phyloP scores from a whole-genome alignment of 2,329 filamentous ascomycete genomes.

The Ceratocystis papillata region DNA sequence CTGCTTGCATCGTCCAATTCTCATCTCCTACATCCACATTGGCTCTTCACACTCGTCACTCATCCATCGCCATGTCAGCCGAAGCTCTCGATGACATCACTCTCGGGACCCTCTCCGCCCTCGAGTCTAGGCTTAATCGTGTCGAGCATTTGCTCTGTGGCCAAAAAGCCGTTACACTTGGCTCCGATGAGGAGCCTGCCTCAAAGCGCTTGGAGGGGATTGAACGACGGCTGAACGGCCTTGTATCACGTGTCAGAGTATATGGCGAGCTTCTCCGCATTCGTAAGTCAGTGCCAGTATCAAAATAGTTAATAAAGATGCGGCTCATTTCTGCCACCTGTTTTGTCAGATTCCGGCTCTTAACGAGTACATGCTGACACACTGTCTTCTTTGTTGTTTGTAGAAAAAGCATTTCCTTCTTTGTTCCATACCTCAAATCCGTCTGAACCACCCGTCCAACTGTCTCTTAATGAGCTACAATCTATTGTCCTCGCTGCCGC shows the following conservation, averaged over 20 bases:
- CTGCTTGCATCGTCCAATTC: not conserved
- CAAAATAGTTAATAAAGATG: not conserved
- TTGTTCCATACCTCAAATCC: conserved; percentile 43
- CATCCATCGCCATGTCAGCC: conserved; percentile 29
- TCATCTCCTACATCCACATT: not conserved
- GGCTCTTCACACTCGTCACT: not conserved
- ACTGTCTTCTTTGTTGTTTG: not conserved
- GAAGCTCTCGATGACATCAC: conserved; percentile 41
- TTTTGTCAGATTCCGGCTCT: not conserved
- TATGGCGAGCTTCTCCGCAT: conserved; percentile 51
- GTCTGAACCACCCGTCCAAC: conserved; percentile 41
- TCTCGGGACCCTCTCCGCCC: conserved; percentile 44
- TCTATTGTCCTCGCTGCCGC: conserved; percentile 48
- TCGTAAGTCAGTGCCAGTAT: conserved; percentile 36
- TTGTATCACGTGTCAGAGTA: conserved; percentile 43
- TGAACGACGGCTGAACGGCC: conserved; percentile 42
- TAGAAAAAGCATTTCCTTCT: conserved; percentile 45
- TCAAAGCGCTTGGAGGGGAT: conserved; percentile 40
- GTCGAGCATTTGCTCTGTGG: conserved; percentile 51
- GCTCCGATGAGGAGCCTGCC: conserved; percentile 34
- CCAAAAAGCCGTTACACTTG: conserved; percentile 27
- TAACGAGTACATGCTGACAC: not conserved
- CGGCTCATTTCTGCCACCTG: not conserved
- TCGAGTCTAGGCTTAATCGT: conserved; percentile 49
- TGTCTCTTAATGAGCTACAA: conserved; percentile 42